A percentile compares a stretch with the other conserved stretches of the same genome.
Conservation (phyloP, 192 early-diverging fungal species). For the Backusella australiensis region DNA sequence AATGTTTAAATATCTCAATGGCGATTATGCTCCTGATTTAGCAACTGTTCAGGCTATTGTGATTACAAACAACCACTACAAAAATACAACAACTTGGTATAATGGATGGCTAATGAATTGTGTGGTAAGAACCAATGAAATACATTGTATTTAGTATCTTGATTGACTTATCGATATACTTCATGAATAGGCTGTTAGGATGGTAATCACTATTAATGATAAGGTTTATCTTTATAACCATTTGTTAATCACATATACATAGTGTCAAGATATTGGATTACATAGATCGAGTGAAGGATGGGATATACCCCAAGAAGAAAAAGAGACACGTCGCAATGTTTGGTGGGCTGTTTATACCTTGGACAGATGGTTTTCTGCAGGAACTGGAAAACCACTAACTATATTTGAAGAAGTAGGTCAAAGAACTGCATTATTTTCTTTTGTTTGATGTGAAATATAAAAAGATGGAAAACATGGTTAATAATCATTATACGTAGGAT, state of each 20-base stretch:
- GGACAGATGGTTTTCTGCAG: conserved; percentile 22
- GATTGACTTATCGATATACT: not conserved
- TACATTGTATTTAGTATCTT: not conserved
- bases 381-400: conserved; percentile 9
- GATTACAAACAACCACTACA: conserved; percentile 28
- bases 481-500: conserved; percentile 14
- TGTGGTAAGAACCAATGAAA: not conserved
- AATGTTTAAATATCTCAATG: conserved; percentile 1
- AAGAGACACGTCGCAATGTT: conserved; percentile 5
- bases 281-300: conserved; percentile 4
- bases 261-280: conserved; percentile 22
- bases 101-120: conserved; percentile 30
- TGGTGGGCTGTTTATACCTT: conserved; percentile 15
- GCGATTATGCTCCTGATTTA: conserved; percentile 18
- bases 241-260: not conserved
- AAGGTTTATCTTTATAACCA: not conserved
- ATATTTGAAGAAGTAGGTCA: conserved; percentile 14
- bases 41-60: conserved; percentile 29
- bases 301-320: conserved; percentile 4
- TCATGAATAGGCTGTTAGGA: conserved; percentile 5
- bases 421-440: not conserved
- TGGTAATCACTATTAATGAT: not conserved
- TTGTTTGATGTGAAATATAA: not conserved
- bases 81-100: conserved; percentile 15
- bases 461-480: not conserved